Evolutionary conservation across 495 filamentous ascomycete species (phyloP).

Genomic region (Thozetella sp.): DNA sequence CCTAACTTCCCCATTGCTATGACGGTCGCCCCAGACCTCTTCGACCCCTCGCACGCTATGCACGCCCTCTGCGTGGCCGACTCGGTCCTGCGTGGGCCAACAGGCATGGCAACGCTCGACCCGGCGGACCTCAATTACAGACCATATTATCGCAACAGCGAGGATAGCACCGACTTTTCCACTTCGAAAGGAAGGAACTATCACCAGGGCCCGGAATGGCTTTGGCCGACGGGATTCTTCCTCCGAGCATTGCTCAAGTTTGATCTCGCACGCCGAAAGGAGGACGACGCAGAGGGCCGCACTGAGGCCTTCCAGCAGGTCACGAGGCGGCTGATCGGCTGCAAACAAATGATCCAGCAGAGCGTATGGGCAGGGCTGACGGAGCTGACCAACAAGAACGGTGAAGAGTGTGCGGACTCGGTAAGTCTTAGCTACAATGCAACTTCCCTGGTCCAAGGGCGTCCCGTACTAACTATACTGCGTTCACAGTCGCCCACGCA

Average conservation of each 20-base stretch:
- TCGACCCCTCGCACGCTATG: slow-evolving; percentile 75
- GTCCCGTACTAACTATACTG: slow-evolving; percentile 13
- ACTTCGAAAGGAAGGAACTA: slow-evolving; percentile 95
- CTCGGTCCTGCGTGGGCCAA: slow-evolving; percentile 75
- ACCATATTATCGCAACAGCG: slow-evolving; percentile 91
- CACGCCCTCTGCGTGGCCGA: slow-evolving; percentile 79
- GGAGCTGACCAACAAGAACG: slow-evolving; percentile 90
- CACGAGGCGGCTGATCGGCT: slow-evolving; percentile 77
- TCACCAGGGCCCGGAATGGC: slow-evolving; percentile 98
- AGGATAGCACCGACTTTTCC: slow-evolving; percentile 85
- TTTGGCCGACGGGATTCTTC: slow-evolving; percentile 98
- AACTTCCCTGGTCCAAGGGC: not conserved
- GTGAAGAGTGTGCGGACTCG: slow-evolving; percentile 82
- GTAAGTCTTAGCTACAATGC: slow-evolving; percentile 51
- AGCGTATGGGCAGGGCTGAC: slow-evolving; percentile 91
- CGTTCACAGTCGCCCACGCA: slow-evolving; percentile 84
- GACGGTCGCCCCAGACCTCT: slow-evolving; percentile 88
- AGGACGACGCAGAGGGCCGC: slow-evolving; percentile 57
- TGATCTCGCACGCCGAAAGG: slow-evolving; percentile 73
- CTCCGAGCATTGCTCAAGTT: slow-evolving; percentile 88
- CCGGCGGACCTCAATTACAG: slow-evolving; percentile 90
- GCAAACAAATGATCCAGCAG: slow-evolving; percentile 74
- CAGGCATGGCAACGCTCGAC: slow-evolving; percentile 95
- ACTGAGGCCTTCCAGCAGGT: slow-evolving; percentile 94
- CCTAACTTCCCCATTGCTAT: slow-evolving; percentile 96